These are phyloP conservation scores for Rasamsonia emersonii DNA, from an alignment of 2,329 filamentous ascomycete species.

Conservation along the genomic window DNA sequence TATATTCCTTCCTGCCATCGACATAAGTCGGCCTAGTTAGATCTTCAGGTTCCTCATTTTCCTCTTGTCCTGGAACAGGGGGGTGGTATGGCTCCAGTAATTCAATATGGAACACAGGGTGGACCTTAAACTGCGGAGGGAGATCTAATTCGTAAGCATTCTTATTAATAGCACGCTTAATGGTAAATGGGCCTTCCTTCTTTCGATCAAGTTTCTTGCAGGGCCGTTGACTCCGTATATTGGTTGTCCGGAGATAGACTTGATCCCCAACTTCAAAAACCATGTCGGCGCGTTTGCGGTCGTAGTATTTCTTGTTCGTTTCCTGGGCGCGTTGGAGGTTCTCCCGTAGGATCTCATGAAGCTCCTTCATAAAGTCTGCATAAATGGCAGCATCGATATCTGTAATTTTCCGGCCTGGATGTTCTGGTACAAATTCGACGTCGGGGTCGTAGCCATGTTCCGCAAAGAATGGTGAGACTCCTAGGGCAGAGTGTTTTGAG, in stretches of 20 bases:
- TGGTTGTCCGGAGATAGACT: neutral
- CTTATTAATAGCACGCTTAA: conserved; percentile 1
- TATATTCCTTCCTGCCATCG: neutral
- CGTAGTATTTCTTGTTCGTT: conserved; percentile 1
- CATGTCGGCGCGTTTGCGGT: neutral
- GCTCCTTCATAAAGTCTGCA: neutral
- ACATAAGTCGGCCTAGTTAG: neutral
- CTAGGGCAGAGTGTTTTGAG: neutral
- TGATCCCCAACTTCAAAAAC: neutral
- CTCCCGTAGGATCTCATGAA: neutral
- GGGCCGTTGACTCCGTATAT: neutral
- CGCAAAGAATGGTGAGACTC: neutral
- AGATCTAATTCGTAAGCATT: neutral
- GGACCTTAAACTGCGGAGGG: neutral
- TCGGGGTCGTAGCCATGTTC: neutral
- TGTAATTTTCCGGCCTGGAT: neutral
- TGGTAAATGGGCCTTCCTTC: neutral
- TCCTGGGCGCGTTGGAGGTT: neutral
- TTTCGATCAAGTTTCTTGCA: neutral
- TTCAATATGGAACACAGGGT: neutral
- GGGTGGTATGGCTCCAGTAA: neutral
- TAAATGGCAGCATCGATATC: neutral
- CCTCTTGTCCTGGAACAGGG: neutral
- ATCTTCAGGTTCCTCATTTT: no score
- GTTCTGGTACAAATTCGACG: neutral